These are phyloP conservation scores for Stramenopiles sp. DNA, from an alignment of 352 stramenopile genomes.

Conservation along the genomic window DNA sequence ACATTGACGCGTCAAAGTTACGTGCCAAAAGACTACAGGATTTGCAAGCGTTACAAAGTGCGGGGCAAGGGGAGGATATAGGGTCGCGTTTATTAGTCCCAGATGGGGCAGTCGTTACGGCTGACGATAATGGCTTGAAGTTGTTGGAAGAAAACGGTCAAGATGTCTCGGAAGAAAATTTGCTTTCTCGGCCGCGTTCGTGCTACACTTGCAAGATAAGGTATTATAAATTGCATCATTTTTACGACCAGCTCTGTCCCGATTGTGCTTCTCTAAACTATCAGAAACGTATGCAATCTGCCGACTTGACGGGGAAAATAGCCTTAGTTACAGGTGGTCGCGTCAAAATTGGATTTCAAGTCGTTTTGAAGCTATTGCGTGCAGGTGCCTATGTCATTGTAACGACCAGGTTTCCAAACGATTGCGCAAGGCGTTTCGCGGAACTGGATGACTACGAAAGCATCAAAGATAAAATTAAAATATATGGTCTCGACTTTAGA, in stretches of 20 bases:
- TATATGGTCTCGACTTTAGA: conserved; percentile 81
- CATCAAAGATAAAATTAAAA: conserved; percentile 60
- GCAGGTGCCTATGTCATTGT: conserved; percentile 57
- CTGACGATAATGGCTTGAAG: neutral
- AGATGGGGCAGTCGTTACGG: neutral
- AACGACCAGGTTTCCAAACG: conserved; percentile 77
- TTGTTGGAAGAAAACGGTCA: conserved; percentile 16
- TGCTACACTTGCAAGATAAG: conserved; percentile 83
- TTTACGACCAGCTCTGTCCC: conserved; percentile 80
- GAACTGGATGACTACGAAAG: conserved; percentile 58
- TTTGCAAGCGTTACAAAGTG: conserved; percentile 37
- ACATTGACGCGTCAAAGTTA: conserved; percentile 51
- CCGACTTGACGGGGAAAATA: conserved; percentile 47
- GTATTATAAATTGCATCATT: conserved; percentile 75
- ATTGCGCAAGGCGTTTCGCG: conserved; percentile 56
- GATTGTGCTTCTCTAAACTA: conserved; percentile 72
- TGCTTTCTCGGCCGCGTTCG: conserved; percentile 59
- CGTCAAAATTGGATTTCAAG: conserved; percentile 87
- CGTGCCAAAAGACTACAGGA: conserved; percentile 38
- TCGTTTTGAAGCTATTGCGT: conserved; percentile 73
- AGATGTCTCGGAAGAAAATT: conserved; percentile 20
- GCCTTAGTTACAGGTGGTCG: conserved; percentile 70
- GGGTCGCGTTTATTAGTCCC: conserved; percentile 12
- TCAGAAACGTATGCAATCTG: conserved; percentile 64
- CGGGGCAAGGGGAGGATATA: conserved; percentile 3